Evolutionary conservation across 2,329 filamentous ascomycete genomes (phyloP).

Genomic region (Graphiopsis chlorocephala): DNA sequence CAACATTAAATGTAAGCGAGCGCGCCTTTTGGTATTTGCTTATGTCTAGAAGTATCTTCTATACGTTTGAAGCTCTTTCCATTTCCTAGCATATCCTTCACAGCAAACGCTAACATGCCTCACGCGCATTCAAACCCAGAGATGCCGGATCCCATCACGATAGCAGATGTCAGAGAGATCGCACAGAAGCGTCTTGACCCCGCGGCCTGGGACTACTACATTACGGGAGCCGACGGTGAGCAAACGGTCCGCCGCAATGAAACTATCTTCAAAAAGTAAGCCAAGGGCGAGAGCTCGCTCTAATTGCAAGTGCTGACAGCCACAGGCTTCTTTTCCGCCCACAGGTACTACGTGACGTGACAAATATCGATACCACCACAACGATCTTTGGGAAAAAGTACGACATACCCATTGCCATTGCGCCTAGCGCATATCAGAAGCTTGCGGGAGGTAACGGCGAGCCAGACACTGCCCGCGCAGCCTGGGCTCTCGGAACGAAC

Average conservation of each 20-base stretch:
- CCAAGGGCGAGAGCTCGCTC: background rate
- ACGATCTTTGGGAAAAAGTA: slow-evolving; percentile 24
- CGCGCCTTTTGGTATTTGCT: background rate
- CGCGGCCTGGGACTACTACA: slow-evolving; percentile 15
- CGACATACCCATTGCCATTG: slow-evolving; percentile 32
- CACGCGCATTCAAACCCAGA: background rate
- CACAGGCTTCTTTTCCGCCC: slow-evolving; percentile 23
- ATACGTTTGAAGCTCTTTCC: background rate
- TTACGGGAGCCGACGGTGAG: slow-evolving; percentile 13
- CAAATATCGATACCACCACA: slow-evolving; percentile 22
- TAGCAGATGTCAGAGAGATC: slow-evolving; percentile 12
- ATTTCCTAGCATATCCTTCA: background rate
- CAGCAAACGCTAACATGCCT: background rate
- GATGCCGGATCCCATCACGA: slow-evolving; percentile 11
- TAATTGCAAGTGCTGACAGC: background rate
- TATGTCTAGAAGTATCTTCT: too few relatives aligned
- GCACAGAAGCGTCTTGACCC: slow-evolving; percentile 7
- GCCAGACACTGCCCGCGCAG: slow-evolving; percentile 30
- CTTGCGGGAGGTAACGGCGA: slow-evolving; percentile 32
- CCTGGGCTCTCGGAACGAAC: slow-evolving; percentile 24
- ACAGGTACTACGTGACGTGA: slow-evolving; percentile 25
- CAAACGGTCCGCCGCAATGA: slow-evolving; percentile 14
- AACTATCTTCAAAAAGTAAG: slow-evolving; percentile 9
- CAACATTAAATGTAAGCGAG: background rate
- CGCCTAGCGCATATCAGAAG: slow-evolving; percentile 33